These are phyloP conservation scores for Lasiosphaeria hispida DNA, from an alignment of 495 filamentous ascomycete genomes.

Conservation along the genomic window DNA sequence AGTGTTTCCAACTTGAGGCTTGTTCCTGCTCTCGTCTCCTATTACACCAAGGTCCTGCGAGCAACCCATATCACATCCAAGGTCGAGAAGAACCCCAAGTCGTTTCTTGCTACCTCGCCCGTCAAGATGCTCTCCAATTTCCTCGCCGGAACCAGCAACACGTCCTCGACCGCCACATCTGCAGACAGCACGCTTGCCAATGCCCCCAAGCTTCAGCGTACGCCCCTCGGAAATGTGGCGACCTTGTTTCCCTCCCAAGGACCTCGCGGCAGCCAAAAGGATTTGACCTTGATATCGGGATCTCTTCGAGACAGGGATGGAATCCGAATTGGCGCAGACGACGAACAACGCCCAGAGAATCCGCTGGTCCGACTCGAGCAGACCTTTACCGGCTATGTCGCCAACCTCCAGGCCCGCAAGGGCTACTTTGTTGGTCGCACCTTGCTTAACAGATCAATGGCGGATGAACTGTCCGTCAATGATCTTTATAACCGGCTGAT, in stretches of 20 bases:
- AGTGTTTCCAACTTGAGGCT: constrained; percentile 65
- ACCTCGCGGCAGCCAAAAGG: constrained; percentile 41
- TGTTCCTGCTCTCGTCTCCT: constrained; percentile 60
- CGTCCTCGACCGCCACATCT: constrained; percentile 19
- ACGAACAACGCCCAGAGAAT: constrained; percentile 48
- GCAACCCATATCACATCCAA: constrained; percentile 63
- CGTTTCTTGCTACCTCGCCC: constrained; percentile 74
- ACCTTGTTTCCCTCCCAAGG: constrained; percentile 30
- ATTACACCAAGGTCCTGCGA: constrained; percentile 71
- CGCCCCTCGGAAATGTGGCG: constrained; percentile 34
- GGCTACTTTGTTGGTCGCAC: constrained; percentile 79
- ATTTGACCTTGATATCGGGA: constrained; percentile 42
- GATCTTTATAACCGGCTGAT: constrained; percentile 88
- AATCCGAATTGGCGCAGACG: constrained; percentile 43
- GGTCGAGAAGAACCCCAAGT: constrained; percentile 54
- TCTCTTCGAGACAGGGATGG: constrained; percentile 50
- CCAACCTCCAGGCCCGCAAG: constrained; percentile 77
- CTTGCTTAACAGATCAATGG: constrained; percentile 65
- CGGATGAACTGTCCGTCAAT: constrained; percentile 77
- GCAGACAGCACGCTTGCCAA: constrained; percentile 15
- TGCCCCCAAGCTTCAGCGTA: constrained; percentile 38
- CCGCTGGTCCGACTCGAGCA: constrained; percentile 73
- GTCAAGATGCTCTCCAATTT: constrained; percentile 88
- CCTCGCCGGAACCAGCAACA: constrained; percentile 53
- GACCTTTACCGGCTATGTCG: constrained; percentile 79